Evolutionary conservation across 768 basidiomycete species (phyloP).

Genomic region (Gloeophyllum trabeum): DNA sequence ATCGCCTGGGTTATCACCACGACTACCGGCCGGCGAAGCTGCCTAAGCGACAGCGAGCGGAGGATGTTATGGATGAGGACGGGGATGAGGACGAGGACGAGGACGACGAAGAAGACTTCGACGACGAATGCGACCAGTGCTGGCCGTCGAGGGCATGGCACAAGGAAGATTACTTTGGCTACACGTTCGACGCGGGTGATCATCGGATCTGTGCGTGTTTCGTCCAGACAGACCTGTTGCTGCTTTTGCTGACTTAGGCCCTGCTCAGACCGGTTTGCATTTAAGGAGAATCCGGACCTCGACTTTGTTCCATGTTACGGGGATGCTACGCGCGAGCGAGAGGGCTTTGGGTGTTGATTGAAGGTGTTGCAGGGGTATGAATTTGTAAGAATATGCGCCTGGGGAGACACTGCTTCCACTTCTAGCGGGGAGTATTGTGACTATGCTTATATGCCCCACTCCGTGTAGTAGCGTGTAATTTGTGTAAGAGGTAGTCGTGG

Average conservation of each 20-base stretch:
- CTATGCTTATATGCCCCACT: no score
- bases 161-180: conserved; percentile 19
- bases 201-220: conserved; percentile 22
- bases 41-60: conserved; percentile 6
- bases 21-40: conserved; percentile 14
- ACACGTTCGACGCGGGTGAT: conserved; percentile 23
- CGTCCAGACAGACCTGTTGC: not conserved
- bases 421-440: no score
- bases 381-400: no score
- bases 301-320: conserved; percentile 9
- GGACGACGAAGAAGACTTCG: conserved; percentile 11
- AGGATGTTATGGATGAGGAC: conserved; percentile 1
- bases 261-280: conserved; percentile 11
- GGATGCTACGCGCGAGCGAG: not conserved
- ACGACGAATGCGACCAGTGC: conserved; percentile 13
- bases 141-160: conserved; percentile 21
- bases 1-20: conserved; percentile 12
- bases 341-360: not conserved
- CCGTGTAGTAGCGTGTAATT: no score
- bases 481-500: no score
- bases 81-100: conserved; percentile 8
- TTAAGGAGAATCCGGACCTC: conserved; percentile 10
- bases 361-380: no score
- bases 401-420: no score
- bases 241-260: not conserved